Conservation (phyloP, 176 grass and related monocot genomes). For the Cocos nucifera region DNA sequence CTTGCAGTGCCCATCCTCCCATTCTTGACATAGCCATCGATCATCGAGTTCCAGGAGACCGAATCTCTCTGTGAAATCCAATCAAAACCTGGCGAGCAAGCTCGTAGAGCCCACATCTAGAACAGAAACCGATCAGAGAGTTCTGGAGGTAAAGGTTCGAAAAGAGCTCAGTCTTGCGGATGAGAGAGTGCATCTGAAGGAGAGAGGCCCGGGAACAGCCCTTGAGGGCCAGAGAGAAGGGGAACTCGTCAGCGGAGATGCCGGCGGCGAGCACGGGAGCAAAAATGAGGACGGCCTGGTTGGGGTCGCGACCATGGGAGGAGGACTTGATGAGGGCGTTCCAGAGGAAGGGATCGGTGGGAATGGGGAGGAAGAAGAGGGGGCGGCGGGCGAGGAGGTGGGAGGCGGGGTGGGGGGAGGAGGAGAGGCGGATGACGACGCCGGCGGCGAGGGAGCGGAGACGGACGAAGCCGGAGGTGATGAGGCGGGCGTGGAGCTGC, state of each 20-base stretch:
- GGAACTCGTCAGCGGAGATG: slow-evolving; percentile 5
- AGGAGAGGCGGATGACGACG: slow-evolving; percentile 9
- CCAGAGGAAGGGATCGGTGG: slow-evolving; percentile 2
- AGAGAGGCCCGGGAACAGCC: slow-evolving; percentile 1
- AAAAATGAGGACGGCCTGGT: slow-evolving; percentile 7
- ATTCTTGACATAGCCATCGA: slow-evolving; percentile 17
- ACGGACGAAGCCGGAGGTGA: background rate
- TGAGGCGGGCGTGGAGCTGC: too few relatives aligned
- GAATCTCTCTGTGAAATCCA: slow-evolving; percentile 4
- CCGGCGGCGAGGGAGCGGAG: background rate
- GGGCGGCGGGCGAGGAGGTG: slow-evolving; percentile 9
- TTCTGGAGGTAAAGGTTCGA: slow-evolving; percentile 19
- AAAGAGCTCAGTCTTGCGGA: background rate
- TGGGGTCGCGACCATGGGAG: background rate
- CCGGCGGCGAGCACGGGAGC: slow-evolving; percentile 13
- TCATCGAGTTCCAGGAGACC: slow-evolving; percentile 20
- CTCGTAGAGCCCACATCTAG: slow-evolving; percentile 4
- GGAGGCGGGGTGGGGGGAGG: slow-evolving; percentile 5
- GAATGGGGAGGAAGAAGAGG: slow-evolving; percentile 18
- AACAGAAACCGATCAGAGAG: slow-evolving; percentile 5
- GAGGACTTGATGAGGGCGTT: slow-evolving; percentile 14
- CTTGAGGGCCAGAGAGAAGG: slow-evolving; percentile 9
- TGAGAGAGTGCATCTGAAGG: slow-evolving; percentile 18
- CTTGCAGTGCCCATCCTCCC: background rate
- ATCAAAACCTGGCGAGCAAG: slow-evolving; percentile 17